These are phyloP conservation scores for Neurospora hispaniola DNA, from an alignment of 495 filamentous ascomycete species.

Conservation along the genomic window DNA sequence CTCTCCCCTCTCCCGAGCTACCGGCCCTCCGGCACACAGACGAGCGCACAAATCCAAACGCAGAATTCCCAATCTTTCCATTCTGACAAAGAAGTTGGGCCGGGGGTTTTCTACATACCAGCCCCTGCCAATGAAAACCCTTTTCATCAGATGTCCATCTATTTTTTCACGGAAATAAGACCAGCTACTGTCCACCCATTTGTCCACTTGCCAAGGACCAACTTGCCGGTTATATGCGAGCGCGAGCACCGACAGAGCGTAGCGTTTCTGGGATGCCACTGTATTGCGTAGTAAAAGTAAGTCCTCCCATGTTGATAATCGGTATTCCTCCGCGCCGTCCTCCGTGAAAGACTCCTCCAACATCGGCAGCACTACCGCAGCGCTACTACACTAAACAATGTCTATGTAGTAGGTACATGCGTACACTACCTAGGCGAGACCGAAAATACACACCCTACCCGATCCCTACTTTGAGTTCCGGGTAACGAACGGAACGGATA, in stretches of 20 bases:
- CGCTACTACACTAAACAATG: background rate
- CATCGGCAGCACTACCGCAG: background rate
- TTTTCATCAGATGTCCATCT: background rate
- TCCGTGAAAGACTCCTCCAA: background rate
- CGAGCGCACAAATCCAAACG: background rate
- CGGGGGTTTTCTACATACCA: background rate
- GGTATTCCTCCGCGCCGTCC: background rate
- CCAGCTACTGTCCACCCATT: background rate
- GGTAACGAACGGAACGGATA: background rate
- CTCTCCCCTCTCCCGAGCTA: background rate
- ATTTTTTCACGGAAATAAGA: background rate
- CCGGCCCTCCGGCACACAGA: background rate
- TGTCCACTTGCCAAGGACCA: background rate
- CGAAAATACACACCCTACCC: background rate
- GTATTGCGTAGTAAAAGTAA: background rate
- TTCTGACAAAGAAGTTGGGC: background rate
- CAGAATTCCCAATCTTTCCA: background rate
- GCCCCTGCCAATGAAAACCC: background rate
- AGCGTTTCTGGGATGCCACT: background rate
- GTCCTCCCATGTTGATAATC: background rate
- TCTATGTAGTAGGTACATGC: background rate
- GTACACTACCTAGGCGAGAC: background rate
- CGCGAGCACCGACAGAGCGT: background rate
- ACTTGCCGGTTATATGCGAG: background rate
- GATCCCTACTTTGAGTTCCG: background rate